Evolutionary conservation across 306 rosid genomes (phyloP).

Genomic region (Malus fusca): DNA sequence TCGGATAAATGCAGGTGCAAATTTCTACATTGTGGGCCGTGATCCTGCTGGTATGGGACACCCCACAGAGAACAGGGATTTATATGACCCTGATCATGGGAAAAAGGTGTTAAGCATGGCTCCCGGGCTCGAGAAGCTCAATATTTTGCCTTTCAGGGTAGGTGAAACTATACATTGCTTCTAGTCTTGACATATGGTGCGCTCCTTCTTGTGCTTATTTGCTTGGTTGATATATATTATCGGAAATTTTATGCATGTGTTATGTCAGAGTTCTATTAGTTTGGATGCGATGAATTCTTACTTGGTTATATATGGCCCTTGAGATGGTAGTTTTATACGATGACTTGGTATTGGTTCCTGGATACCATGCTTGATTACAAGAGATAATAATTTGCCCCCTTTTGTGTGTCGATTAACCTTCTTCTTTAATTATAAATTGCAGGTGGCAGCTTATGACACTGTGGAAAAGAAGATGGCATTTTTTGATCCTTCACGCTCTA

Average conservation of each 20-base stretch:
- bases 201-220: neutral
- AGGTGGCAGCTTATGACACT: conserved; percentile 98
- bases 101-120: conserved; percentile 94
- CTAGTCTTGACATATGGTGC: neutral
- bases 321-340: neutral
- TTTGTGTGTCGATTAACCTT: neutral
- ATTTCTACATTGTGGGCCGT: conserved; percentile 96
- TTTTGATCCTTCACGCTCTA: conserved; percentile 75
- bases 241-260: neutral
- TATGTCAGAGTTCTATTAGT: neutral
- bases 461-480: conserved; percentile 78
- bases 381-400: too few relatives aligned
- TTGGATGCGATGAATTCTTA: neutral
- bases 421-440: conserved; percentile 19
- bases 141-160: conserved; percentile 90
- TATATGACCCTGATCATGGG: conserved; percentile 94
- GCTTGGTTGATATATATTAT: neutral
- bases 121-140: conserved; percentile 93
- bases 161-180: conserved; percentile 10
- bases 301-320: neutral
- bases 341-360: neutral
- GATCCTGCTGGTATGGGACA: conserved; percentile 99
- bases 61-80: conserved; percentile 88
- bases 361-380: too few relatives aligned
- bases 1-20: conserved; percentile 90